These are phyloP conservation scores for Trichoderma oligosporum DNA, from an alignment of 2,329 filamentous ascomycete species.

Conservation along the genomic window DNA sequence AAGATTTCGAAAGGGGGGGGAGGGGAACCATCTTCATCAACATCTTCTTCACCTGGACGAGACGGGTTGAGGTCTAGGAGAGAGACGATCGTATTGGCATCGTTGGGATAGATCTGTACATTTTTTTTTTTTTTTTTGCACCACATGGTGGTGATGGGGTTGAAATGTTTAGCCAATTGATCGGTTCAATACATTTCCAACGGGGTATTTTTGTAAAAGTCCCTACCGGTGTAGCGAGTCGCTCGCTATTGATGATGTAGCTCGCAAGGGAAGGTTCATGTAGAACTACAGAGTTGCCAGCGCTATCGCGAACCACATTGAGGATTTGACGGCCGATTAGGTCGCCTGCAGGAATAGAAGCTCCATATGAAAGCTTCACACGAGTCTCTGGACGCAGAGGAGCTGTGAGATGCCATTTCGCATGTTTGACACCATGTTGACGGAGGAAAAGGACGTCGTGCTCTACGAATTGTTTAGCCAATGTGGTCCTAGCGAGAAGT, in stretches of 20 bases:
- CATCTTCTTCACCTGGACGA: slow-evolving; percentile 35
- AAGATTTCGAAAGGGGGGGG: slow-evolving; percentile 66
- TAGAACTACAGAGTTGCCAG: slow-evolving; percentile 49
- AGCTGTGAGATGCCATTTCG: slow-evolving; percentile 39
- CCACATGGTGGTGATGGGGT: no score
- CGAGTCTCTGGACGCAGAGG: slow-evolving; percentile 32
- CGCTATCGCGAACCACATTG: slow-evolving; percentile 55
- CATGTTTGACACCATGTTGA: slow-evolving; percentile 35
- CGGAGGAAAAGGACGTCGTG: slow-evolving; percentile 41
- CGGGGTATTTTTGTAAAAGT: neutral
- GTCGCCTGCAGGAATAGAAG: slow-evolving; percentile 46
- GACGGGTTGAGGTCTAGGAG: slow-evolving; percentile 69
- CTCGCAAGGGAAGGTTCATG: slow-evolving; percentile 67
- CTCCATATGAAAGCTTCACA: slow-evolving; percentile 43
- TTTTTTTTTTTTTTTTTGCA: neutral
- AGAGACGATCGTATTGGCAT: slow-evolving; percentile 71
- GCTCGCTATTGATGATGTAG: slow-evolving; percentile 64
- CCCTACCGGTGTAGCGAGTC: slow-evolving; percentile 65
- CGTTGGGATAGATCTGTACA: slow-evolving; percentile 58
- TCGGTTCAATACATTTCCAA: no score
- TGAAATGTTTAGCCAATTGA: neutral
- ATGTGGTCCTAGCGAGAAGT: no score
- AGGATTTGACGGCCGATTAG: slow-evolving; percentile 62
- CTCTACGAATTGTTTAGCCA: slow-evolving; percentile 29
- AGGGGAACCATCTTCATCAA: slow-evolving; percentile 26